Conservation (phyloP, 2,329 filamentous ascomycete genomes). For the Aureobasidium sp. region DNA sequence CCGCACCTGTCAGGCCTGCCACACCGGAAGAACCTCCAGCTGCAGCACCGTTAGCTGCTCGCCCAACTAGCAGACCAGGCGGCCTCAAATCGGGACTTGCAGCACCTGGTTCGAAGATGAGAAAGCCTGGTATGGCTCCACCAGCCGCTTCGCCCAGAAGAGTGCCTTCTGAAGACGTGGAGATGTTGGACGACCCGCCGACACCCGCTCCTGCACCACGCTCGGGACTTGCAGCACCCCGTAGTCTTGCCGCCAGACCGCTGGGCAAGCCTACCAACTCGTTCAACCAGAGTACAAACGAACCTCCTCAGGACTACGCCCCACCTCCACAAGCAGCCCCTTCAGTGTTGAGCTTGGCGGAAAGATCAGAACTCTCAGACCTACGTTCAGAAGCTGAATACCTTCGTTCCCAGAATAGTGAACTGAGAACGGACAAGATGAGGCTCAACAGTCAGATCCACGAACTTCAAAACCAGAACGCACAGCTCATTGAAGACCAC, state of each 20-base stretch:
- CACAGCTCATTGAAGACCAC: constrained; percentile 92
- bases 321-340: constrained; percentile 38
- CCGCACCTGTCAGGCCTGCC: constrained; percentile 28
- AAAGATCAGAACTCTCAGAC: constrained; percentile 87
- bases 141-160: constrained; percentile 25
- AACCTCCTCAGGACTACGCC: constrained; percentile 12
- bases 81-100: constrained; percentile 32
- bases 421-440: constrained; percentile 70
- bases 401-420: constrained; percentile 65
- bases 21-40: constrained; percentile 38
- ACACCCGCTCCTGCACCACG: constrained; percentile 31
- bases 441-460: constrained; percentile 80
- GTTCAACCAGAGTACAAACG: constrained; percentile 46
- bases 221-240: constrained; percentile 32
- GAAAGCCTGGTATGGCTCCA: constrained; percentile 30
- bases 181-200: constrained; percentile 31
- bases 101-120: constrained; percentile 30
- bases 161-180: constrained; percentile 41
- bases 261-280: constrained; percentile 64
- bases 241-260: constrained; percentile 76
- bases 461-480: constrained; percentile 94
- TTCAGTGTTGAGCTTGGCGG: constrained; percentile 64
- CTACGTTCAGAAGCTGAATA: constrained; percentile 76
- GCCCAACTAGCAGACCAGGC: constrained; percentile 46
- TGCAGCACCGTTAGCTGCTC: constrained; percentile 47